Base-by-base conservation (phyloP, 2,329 filamentous ascomycete genomes). In the Fusarium sp. region DNA sequence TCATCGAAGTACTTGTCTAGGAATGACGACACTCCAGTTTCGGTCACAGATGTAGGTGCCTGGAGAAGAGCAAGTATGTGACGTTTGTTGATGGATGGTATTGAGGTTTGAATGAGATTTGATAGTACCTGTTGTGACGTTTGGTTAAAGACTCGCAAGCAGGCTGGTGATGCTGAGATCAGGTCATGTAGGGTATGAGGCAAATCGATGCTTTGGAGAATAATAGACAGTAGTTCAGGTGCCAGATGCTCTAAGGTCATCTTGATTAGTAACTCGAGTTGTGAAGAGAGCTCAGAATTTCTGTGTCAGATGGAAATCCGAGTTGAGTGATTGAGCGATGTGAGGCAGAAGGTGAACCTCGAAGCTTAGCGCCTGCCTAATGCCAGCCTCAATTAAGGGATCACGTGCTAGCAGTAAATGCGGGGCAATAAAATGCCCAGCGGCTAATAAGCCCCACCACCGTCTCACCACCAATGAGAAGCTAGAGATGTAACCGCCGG, bases 251-350 rank as follows among this genome's bases (percentile, higher is more conserved):
- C 30, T 22, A 25, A 32, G 15, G 30, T 2, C 30, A 32, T 32
- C 0, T 30, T 30, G 6, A 30, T 2, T 1, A 15, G 12, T 30
- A 13, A 13, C 12, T 2, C 2, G 7, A 15, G 12, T 3, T 7
- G 15, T 15, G 12, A 5, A 30, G 6, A 15, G 1, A 30, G 5
- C 0, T 7, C 15, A 30, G 29, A 15, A 7, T 7, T 30, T 15
- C 2, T 5, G 5, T 15, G 29, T 1, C 2, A 3, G 29, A 30
- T 7, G 12, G 13, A 15, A 32, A 32, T 8, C 3, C 15, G 6
- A 15, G 13, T 32, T 8, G 2, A 15, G 30, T 15, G 30, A 15
- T 32, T 32, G 13, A 27, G 10, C 3, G 10, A 32, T 15, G 29
- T 15, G 5, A 30, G 13, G 30, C 30, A 15, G 6, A 15, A 32